Percentiles rank a stretch among this genome's conserved stretches.
phyloP scores from a whole-genome alignment of 345 rosid species.

The Citrus unshiu region DNA sequence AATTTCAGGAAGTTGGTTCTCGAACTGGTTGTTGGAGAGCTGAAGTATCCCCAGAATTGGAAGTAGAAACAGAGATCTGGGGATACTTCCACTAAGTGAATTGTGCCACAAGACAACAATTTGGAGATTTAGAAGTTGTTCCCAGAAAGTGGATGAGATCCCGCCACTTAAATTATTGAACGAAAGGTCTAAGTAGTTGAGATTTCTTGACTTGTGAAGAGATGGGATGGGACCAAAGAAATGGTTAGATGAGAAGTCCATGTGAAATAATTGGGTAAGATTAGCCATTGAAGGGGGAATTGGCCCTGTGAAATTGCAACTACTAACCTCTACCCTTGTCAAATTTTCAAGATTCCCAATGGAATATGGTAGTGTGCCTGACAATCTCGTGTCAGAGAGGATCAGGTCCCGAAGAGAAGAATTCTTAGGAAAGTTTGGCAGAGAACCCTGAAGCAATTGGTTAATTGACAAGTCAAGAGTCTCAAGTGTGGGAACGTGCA shows the following conservation, averaged over 20 bases:
- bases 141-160: no score
- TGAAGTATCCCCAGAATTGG: no score
- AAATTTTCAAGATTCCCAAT: slow-evolving; percentile 22
- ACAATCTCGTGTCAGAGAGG: slow-evolving; percentile 22
- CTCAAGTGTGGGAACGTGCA: slow-evolving; percentile 7
- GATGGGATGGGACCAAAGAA: slow-evolving; percentile 35
- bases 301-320: slow-evolving; percentile 24
- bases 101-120: no score
- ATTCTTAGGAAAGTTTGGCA: slow-evolving; percentile 7
- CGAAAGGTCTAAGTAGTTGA: no score
- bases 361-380: slow-evolving; percentile 33
- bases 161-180: no score
- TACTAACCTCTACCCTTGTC: slow-evolving; percentile 2
- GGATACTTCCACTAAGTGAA: no score
- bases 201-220: no score
- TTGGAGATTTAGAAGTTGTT: no score
- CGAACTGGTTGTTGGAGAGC: no score
- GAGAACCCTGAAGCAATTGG: slow-evolving; percentile 19
- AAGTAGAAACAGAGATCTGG: no score
- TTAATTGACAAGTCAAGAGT: slow-evolving; percentile 27
- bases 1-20: no score
- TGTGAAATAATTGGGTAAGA: slow-evolving; percentile 22
- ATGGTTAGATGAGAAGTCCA: slow-evolving; percentile 32
- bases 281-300: slow-evolving; percentile 26
- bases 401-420: slow-evolving; percentile 23